Evolutionary conservation across 2,329 filamentous ascomycete species (phyloP).

Genomic region (Fonsecaea multimorphosa): DNA sequence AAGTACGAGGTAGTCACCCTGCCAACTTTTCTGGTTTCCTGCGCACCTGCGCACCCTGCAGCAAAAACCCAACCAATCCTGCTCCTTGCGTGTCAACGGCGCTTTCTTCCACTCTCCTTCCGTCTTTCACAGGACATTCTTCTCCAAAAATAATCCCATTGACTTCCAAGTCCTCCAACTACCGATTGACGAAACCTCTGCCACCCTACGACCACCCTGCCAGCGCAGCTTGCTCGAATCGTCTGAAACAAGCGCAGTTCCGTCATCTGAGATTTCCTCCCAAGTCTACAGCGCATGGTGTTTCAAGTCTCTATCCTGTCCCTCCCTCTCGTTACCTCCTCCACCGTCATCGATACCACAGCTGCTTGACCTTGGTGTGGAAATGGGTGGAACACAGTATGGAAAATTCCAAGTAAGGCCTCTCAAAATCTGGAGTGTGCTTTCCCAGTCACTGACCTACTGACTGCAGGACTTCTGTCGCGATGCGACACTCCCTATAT

Average conservation of each 20-base stretch:
- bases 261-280: constrained; percentile 2
- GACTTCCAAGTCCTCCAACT: constrained; percentile 8
- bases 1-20: constrained; percentile 25
- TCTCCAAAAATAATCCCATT: constrained; percentile 30
- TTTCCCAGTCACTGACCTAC: constrained; percentile 37
- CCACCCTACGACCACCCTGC: constrained; percentile 7
- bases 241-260: background rate
- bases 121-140: constrained; percentile 16
- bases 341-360: constrained; percentile 4
- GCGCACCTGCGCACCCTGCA: constrained; percentile 14
- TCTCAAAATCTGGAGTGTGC: constrained; percentile 21
- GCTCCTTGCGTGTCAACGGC: constrained; percentile 17
- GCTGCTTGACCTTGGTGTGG: constrained; percentile 33
- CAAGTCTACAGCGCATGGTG: constrained; percentile 20
- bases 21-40: constrained; percentile 32
- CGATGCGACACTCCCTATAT: constrained; percentile 81
- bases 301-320: constrained; percentile 12
- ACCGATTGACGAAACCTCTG: constrained; percentile 2
- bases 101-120: background rate
- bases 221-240: constrained; percentile 5
- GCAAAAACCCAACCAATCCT: constrained; percentile 4
- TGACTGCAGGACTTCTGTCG: constrained; percentile 75
- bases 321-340: constrained; percentile 1
- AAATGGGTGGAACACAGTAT: constrained; percentile 62
- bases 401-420: constrained; percentile 63